phyloP scores from a whole-genome alignment of 139 green algal species.

The Chlorella sp. region DNA sequence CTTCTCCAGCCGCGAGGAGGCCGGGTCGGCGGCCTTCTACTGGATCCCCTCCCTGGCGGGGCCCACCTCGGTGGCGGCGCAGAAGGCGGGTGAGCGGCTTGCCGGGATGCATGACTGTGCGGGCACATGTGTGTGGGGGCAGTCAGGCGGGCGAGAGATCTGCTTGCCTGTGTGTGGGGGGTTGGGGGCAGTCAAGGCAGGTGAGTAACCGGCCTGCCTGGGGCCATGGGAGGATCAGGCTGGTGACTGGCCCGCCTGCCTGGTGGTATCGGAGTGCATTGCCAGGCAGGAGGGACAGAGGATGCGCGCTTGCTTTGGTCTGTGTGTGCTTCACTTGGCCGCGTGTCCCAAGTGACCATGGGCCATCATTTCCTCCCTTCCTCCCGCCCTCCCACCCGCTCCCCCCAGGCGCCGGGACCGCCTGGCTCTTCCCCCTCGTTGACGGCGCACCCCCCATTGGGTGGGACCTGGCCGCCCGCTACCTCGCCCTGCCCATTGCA shows the following conservation, averaged over 20 bases:
- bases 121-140: no score
- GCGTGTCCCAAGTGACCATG: neutral
- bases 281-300: no score
- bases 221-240: no score
- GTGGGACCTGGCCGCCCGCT: constrained; percentile 83
- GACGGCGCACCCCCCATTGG: constrained; percentile 93
- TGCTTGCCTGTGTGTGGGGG: no score
- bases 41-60: constrained; percentile 88
- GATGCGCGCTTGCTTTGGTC: no score
- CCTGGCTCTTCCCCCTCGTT: constrained; percentile 87
- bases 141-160: no score
- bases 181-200: no score
- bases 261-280: no score
- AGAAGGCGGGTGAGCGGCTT: constrained; percentile 38
- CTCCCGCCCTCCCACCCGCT: neutral
- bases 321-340: no score
- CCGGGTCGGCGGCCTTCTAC: constrained; percentile 79
- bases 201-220: no score
- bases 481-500: constrained; percentile 93
- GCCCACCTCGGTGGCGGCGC: constrained; percentile 54
- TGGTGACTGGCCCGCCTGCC: no score
- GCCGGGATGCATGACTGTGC: no score
- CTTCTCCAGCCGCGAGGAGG: constrained; percentile 41
- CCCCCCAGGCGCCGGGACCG: constrained; percentile 60
- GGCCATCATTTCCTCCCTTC: neutral